phyloP scores from a whole-genome alignment of 306 rosid genomes.

The Lotus japonicus region DNA sequence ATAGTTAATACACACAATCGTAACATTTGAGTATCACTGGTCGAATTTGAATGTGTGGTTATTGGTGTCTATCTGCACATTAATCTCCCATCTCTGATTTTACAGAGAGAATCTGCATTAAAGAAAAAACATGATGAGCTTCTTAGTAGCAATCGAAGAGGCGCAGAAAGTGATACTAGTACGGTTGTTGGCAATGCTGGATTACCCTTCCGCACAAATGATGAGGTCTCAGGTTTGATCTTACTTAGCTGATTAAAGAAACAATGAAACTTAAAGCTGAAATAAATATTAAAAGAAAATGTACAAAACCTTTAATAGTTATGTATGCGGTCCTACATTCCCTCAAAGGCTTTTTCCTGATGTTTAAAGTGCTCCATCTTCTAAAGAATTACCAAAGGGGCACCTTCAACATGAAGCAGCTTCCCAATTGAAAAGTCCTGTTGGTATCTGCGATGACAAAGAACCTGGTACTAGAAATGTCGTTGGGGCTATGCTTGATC shows the following conservation, averaged over 20 bases:
- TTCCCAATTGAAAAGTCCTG: slow-evolving; percentile 21
- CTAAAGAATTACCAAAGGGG: slow-evolving; percentile 46
- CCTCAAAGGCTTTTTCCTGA: slow-evolving; percentile 45
- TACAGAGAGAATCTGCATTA: slow-evolving; percentile 39
- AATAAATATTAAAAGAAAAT: background rate
- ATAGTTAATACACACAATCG: background rate
- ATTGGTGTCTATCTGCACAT: background rate
- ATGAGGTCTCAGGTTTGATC: slow-evolving; percentile 80
- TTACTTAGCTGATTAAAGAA: slow-evolving; percentile 28
- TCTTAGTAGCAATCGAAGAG: slow-evolving; percentile 25
- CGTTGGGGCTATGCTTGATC: slow-evolving; percentile 24
- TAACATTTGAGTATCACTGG: background rate
- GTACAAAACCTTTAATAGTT: slow-evolving; percentile 10
- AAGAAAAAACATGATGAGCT: slow-evolving; percentile 69
- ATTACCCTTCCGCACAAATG: slow-evolving; percentile 27
- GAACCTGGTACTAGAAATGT: slow-evolving; percentile 15
- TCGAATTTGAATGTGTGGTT: background rate
- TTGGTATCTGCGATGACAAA: slow-evolving; percentile 10
- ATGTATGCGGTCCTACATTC: slow-evolving; percentile 28
- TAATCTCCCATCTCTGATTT: slow-evolving; percentile 6
- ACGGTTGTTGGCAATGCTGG: slow-evolving; percentile 23
- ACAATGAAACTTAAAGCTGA: slow-evolving; percentile 9
- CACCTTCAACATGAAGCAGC: slow-evolving; percentile 37
- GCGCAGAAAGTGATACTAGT: slow-evolving; percentile 14
- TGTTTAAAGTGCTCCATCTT: slow-evolving; percentile 62